A percentile compares a stretch with the other conserved stretches of the same genome.
Conservation (phyloP, 768 basidiomycete genomes). For the Tulasnella sp. region DNA sequence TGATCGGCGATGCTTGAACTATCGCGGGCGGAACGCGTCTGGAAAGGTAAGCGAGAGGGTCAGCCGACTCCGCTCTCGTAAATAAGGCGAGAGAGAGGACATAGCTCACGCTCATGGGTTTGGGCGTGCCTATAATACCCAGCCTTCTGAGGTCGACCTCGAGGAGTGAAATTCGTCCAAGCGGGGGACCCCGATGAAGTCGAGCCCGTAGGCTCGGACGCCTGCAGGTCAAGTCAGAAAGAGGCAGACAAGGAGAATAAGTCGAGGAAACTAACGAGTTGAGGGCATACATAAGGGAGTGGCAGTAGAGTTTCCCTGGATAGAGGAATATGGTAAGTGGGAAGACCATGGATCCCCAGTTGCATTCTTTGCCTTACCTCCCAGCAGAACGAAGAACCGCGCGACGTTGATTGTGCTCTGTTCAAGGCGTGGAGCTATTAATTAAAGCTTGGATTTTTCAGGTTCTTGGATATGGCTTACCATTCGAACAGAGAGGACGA, state of each 20-base stretch:
- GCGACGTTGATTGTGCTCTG: constrained; percentile 12
- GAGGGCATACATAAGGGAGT: background rate
- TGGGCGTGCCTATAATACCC: background rate
- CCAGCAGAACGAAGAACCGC: background rate
- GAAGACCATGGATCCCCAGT: background rate
- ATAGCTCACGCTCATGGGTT: background rate
- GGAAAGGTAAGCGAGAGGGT: background rate
- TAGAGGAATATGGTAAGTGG: background rate
- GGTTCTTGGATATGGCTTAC: background rate
- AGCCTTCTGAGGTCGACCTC: background rate
- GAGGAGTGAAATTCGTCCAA: constrained; percentile 16
- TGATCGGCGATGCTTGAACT: background rate
- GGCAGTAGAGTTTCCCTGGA: constrained; percentile 26
- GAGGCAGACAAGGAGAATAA: background rate
- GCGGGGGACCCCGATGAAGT: background rate
- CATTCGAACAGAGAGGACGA: background rate
- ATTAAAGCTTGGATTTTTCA: background rate
- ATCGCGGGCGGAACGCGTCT: background rate
- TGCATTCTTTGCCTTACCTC: background rate
- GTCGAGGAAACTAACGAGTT: constrained; percentile 18
- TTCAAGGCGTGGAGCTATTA: background rate
- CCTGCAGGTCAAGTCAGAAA: background rate
- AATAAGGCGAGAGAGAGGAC: too few relatives aligned
- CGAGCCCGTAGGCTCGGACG: constrained; percentile 14
- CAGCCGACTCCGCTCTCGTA: background rate